Conservation (phyloP, 1,139 yeast genomes). For the Geotrichum carabidarum region DNA sequence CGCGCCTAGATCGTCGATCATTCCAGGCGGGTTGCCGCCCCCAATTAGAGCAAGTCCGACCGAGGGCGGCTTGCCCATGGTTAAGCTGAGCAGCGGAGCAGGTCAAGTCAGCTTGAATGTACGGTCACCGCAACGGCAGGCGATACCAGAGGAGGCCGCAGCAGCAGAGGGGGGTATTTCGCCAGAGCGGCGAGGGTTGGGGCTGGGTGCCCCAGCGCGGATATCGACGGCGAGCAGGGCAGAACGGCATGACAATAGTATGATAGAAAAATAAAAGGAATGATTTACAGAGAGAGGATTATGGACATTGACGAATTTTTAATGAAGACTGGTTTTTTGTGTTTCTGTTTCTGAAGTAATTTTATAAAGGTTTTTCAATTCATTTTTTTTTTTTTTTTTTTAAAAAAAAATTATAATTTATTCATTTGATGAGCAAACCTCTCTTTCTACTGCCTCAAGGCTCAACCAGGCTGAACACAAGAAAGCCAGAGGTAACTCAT, state of each 20-base stretch:
- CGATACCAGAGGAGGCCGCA: background rate
- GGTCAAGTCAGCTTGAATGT: slow-evolving; percentile 1
- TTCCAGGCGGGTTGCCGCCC: slow-evolving; percentile 3
- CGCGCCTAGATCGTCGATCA: background rate
- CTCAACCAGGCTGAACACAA: background rate
- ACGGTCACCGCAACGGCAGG: background rate
- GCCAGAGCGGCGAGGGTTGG: background rate
- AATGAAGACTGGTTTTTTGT: background rate
- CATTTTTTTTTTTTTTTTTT: background rate
- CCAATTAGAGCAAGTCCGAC: background rate
- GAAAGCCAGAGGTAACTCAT: background rate
- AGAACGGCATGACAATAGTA: background rate
- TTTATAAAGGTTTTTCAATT: background rate
- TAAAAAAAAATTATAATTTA: background rate
- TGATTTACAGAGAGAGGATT: background rate
- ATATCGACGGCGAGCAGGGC: background rate
- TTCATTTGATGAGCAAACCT: background rate
- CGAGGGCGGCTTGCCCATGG: slow-evolving; percentile 1
- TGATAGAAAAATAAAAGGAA: background rate
- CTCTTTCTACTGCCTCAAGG: background rate
- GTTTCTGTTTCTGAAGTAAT: background rate
- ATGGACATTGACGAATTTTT: background rate
- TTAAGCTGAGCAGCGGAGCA: background rate
- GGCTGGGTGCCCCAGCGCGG: slow-evolving; percentile 4
- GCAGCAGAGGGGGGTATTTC: background rate